phyloP scores from a whole-genome alignment of 139 green algal genomes.

The Micromonas commoda region DNA sequence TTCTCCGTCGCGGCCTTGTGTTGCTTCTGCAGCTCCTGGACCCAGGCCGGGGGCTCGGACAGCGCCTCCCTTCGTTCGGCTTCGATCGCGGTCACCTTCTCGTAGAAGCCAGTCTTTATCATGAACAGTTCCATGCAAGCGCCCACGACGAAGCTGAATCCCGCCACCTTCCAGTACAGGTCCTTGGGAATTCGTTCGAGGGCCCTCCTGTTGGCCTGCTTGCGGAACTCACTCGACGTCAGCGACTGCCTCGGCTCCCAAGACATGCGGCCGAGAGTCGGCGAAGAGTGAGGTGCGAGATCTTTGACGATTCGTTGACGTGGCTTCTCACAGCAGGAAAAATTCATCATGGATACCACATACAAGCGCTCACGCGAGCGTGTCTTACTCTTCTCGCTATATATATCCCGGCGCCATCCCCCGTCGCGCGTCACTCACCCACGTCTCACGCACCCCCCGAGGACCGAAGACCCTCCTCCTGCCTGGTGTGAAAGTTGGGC shows the following conservation, averaged over 20 bases:
- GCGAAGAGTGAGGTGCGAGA: no score
- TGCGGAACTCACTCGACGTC: not conserved
- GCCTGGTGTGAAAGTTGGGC: conserved; percentile 16
- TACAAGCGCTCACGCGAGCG: no score
- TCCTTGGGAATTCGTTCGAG: not conserved
- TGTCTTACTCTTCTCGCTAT: not conserved
- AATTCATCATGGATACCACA: no score
- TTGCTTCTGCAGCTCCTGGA: not conserved
- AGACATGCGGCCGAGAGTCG: no score
- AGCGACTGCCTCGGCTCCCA: no score
- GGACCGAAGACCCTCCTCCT: not conserved
- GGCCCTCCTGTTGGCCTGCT: no score
- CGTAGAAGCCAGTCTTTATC: conserved; percentile 82
- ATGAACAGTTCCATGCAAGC: conserved; percentile 83
- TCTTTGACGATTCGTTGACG: no score
- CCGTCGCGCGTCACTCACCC: no score
- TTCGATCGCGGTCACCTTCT: conserved; percentile 41
- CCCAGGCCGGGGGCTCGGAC: not conserved
- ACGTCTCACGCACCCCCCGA: not conserved
- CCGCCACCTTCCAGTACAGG: conserved; percentile 22
- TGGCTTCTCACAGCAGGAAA: no score
- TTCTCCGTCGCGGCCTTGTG: not conserved
- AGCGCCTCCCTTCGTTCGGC: conserved; percentile 26
- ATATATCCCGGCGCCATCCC: not conserved
- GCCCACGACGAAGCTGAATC: conserved; percentile 44